A percentile compares a stretch with the other conserved stretches of the same genome.
Conservation (phyloP, 805 yeast genomes). For the Lachancea sp. region DNA sequence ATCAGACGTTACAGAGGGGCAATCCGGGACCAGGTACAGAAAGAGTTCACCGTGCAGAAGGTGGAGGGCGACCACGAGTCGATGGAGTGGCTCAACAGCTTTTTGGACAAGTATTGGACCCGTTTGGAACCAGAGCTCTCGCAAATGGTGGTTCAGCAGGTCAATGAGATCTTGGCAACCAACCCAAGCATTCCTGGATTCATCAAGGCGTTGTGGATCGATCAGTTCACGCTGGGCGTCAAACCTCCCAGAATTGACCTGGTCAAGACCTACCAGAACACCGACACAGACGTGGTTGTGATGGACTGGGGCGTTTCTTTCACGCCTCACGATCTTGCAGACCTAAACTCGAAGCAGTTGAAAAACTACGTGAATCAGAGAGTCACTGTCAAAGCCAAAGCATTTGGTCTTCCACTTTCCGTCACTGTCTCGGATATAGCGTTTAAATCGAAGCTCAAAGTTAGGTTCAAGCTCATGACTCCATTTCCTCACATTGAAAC, state of each 20-base stretch:
- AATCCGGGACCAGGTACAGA: constrained; percentile 74
- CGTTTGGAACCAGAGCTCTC: constrained; percentile 84
- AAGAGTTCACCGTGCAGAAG: constrained; percentile 73
- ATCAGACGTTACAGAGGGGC: constrained; percentile 69
- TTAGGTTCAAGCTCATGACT: constrained; percentile 83
- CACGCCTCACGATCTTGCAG: constrained; percentile 85
- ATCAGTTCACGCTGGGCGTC: constrained; percentile 85
- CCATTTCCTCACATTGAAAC: constrained; percentile 92
- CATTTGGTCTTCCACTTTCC: constrained; percentile 82
- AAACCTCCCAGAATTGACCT: constrained; percentile 91
- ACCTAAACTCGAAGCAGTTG: constrained; percentile 76
- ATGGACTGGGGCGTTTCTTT: constrained; percentile 96
- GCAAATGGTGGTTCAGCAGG: constrained; percentile 78
- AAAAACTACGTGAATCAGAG: constrained; percentile 80
- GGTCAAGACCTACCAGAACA: constrained; percentile 83
- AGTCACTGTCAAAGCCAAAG: constrained; percentile 63
- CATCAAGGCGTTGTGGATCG: constrained; percentile 76
- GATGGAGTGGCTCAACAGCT: constrained; percentile 90
- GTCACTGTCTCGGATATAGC: constrained; percentile 74
- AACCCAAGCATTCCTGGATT: constrained; percentile 74
- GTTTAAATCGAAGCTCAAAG: constrained; percentile 65
- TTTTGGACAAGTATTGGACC: constrained; percentile 88
- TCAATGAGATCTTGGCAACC: constrained; percentile 73
- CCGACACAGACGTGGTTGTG: constrained; percentile 88
- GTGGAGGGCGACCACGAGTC: constrained; percentile 88